phyloP scores from a whole-genome alignment of 2,329 filamentous ascomycete genomes.

The Claviceps humidiphila region DNA sequence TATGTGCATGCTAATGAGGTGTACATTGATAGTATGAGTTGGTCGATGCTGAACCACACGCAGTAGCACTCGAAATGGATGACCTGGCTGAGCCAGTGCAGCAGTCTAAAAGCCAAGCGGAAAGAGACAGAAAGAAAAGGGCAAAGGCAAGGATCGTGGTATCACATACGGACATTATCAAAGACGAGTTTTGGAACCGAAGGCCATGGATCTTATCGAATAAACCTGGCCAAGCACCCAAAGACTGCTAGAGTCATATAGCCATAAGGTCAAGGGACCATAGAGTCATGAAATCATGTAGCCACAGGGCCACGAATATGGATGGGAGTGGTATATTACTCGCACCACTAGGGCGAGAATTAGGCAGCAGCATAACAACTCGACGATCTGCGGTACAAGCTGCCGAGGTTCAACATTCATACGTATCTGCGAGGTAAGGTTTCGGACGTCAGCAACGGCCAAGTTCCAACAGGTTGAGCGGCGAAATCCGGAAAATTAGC shows the following conservation, averaged over 20 bases:
- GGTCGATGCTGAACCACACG: slow-evolving; percentile 42
- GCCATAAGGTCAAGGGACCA: too few species aligned
- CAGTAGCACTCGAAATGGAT: slow-evolving; percentile 32
- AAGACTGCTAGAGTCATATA: slow-evolving; percentile 30
- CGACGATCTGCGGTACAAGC: too few species aligned
- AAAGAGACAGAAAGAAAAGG: slow-evolving; percentile 70
- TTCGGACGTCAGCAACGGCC: neutral
- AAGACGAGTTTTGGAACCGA: slow-evolving; percentile 82
- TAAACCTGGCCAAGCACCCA: slow-evolving; percentile 58
- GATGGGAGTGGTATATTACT: too few species aligned
- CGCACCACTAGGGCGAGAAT: too few species aligned
- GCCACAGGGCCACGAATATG: too few species aligned
- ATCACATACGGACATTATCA: slow-evolving; percentile 87
- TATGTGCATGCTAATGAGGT: neutral
- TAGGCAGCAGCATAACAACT: too few species aligned
- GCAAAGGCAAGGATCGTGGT: slow-evolving; percentile 70
- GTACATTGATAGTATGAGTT: slow-evolving; percentile 48
- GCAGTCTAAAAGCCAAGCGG: slow-evolving; percentile 64
- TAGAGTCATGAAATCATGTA: too few species aligned
- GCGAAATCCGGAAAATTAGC: neutral
- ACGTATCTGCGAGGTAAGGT: neutral
- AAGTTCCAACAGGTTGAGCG: too few species aligned
- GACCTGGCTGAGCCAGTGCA: slow-evolving; percentile 37
- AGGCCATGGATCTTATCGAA: slow-evolving; percentile 74
- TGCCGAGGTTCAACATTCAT: neutral